A percentile compares a stretch with the other conserved stretches of the same genome.
Evolutionary conservation across 345 rosid species (phyloP).

Genomic region (Linum tenue): DNA sequence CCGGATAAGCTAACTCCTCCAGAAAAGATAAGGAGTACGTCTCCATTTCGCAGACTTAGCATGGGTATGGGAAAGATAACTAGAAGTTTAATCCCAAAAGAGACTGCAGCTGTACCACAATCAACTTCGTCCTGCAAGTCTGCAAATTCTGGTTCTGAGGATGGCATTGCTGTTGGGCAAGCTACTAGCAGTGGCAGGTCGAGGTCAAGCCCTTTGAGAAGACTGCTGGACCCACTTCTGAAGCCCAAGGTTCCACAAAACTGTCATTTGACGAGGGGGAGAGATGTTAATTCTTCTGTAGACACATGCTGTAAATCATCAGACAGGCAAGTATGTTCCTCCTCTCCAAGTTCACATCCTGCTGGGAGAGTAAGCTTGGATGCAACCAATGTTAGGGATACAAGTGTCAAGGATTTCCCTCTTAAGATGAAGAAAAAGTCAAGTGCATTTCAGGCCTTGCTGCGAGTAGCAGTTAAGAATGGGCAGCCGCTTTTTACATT

Average conservation of each 20-base stretch:
- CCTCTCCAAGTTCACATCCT: constrained; percentile 17
- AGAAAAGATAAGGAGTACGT: constrained; percentile 58
- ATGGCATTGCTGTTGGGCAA: constrained; percentile 24
- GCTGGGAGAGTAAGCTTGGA: constrained; percentile 37
- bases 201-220: constrained; percentile 77
- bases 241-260: constrained; percentile 42
- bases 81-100: constrained; percentile 42
- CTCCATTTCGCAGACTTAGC: constrained; percentile 68
- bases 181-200: constrained; percentile 43
- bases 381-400: constrained; percentile 23
- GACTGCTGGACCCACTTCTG: constrained; percentile 66
- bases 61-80: constrained; percentile 43
- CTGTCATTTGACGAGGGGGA: constrained; percentile 27
- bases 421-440: constrained; percentile 33
- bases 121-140: constrained; percentile 22
- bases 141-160: constrained; percentile 33
- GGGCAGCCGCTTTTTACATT: constrained; percentile 79
- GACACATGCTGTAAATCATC: constrained; percentile 27
- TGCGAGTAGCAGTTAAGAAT: constrained; percentile 69
- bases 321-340: constrained; percentile 24
- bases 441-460: constrained; percentile 63
- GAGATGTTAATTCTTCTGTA: constrained; percentile 21
- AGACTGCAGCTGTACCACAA: constrained; percentile 27
- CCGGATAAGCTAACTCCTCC: constrained; percentile 22
- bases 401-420: too few relatives aligned